Evolutionary conservation across 2,329 filamentous ascomycete species (phyloP).

Genomic region (Dendryphion nanum): DNA sequence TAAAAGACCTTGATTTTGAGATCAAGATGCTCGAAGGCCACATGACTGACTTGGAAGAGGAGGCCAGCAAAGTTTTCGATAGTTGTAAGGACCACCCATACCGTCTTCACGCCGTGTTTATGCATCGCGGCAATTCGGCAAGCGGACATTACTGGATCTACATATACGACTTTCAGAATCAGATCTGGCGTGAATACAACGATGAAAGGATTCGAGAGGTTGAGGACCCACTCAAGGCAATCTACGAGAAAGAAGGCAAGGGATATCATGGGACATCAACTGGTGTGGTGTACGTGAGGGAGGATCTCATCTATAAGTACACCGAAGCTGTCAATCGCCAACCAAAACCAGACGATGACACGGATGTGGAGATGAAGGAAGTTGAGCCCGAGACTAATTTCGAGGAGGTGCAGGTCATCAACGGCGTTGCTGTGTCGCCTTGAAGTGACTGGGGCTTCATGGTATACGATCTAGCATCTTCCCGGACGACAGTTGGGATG

Average conservation of each 20-base stretch:
- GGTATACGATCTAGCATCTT: too few species aligned
- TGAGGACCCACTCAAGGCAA: constrained; percentile 56
- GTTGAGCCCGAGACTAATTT: constrained; percentile 1
- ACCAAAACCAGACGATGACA: constrained; percentile 8
- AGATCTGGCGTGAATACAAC: constrained; percentile 92
- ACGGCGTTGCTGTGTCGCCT: not conserved
- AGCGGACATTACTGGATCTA: constrained; percentile 95
- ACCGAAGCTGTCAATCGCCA: constrained; percentile 50
- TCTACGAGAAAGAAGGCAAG: constrained; percentile 64
- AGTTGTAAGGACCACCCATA: constrained; percentile 69
- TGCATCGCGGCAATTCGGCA: constrained; percentile 67
- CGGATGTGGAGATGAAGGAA: constrained; percentile 3
- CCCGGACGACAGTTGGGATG: too few species aligned
- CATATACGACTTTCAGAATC: constrained; percentile 81
- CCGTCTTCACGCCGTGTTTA: constrained; percentile 85
- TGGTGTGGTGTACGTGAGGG: constrained; percentile 78
- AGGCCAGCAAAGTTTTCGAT: constrained; percentile 60
- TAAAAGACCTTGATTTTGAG: constrained; percentile 22
- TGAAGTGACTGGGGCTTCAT: too few species aligned
- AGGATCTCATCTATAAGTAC: constrained; percentile 58
- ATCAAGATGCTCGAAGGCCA: constrained; percentile 24
- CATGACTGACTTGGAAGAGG: constrained; percentile 49
- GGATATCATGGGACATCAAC: constrained; percentile 43
- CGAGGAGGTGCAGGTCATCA: not conserved
- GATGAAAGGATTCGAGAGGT: constrained; percentile 76